Evolutionary conservation across 306 rosid species (phyloP), one percentile per base, ranked within the genome.

Genomic region (Vigna radiata): DNA sequence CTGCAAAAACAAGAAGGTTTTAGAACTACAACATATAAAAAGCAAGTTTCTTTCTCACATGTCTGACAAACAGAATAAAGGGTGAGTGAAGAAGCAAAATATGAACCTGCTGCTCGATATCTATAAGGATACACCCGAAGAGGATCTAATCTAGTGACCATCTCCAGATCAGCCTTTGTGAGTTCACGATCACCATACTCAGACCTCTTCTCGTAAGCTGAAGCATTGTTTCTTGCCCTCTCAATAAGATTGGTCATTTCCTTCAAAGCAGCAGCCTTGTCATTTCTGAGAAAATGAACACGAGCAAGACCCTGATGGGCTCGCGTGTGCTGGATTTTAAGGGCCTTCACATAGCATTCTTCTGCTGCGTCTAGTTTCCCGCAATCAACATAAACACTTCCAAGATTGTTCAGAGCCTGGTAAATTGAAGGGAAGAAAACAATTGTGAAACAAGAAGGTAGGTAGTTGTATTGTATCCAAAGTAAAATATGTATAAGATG

Each of bases 241-340:
- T 59, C 96, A 74, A 93, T 93, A 65, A 93, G 91, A 68, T 82
- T 85, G 77, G 89, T 91, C 98, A 91, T 93, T 84, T 93, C 98
- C 54, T 87, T 90, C 55, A 88, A 93, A 2, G 98, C 98, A 55
- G 90, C 89, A 66, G 80, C 48, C 84, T 86, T 93, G 8, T 88
- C 84, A 46, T 90, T 86, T 79, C 82, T 85, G 0, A 91, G 89
- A 86, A 48, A 91, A 87, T 88, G 90, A 80, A 93, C 98, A 85
- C 97, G 95, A 44, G 98, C 98, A 73, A 93, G 97, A 52, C 97
- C 98, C 82, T 93, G 97, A 83, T 93, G 97, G 5, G 98, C 98
- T 62, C 98, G 96, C 29, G 97, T 88, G 79, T 93, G 98, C 80
- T 86, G 90, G 80, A 93, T 90, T 55, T 91, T 84, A 21, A 93